These are phyloP conservation scores for Plectosphaerella sp. DNA, from an alignment of 2,329 filamentous ascomycete species.

Conservation along the genomic window DNA sequence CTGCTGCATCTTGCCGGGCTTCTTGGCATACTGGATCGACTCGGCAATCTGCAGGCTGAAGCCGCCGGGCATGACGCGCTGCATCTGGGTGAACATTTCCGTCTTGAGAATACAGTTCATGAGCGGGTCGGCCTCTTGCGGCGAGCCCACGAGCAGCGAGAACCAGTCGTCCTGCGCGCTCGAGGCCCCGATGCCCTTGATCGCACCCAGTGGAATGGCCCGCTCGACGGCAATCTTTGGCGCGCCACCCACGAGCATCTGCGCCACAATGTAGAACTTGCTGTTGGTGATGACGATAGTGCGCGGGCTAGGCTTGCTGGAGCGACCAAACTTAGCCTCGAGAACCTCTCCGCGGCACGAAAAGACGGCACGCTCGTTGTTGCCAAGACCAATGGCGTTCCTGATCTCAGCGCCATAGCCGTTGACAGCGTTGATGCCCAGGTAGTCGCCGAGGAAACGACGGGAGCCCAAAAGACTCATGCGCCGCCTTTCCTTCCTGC, in stretches of 20 bases:
- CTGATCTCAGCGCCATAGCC: slow-evolving; percentile 81
- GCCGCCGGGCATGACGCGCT: slow-evolving; percentile 71
- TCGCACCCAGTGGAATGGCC: slow-evolving; percentile 75
- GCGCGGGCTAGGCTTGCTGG: slow-evolving; percentile 86
- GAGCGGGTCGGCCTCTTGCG: slow-evolving; percentile 88
- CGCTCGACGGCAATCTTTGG: slow-evolving; percentile 77
- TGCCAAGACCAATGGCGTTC: slow-evolving; percentile 64
- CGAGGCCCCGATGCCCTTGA: slow-evolving; percentile 82
- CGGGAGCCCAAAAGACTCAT: slow-evolving; percentile 90
- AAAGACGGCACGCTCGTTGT: slow-evolving; percentile 75
- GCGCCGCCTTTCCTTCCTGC: slow-evolving; percentile 84
- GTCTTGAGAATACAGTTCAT: slow-evolving; percentile 94
- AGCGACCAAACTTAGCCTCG: slow-evolving; percentile 92
- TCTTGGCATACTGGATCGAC: slow-evolving; percentile 92
- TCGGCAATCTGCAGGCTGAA: slow-evolving; percentile 81
- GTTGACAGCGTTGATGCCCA: slow-evolving; percentile 76
- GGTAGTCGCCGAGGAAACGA: slow-evolving; percentile 90
- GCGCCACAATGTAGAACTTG: slow-evolving; percentile 85
- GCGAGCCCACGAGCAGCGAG: slow-evolving; percentile 82
- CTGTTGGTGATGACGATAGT: slow-evolving; percentile 79
- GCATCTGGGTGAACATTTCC: slow-evolving; percentile 91
- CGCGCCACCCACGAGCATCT: slow-evolving; percentile 77
- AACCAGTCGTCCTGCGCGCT: slow-evolving; percentile 94
- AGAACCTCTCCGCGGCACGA: slow-evolving; percentile 88
- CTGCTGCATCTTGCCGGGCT: slow-evolving; percentile 83